Evolutionary conservation across 2,329 filamentous ascomycete genomes (phyloP), one percentile per base, ranked within the genome.

Genomic region (Colletotrichum acutatum): DNA sequence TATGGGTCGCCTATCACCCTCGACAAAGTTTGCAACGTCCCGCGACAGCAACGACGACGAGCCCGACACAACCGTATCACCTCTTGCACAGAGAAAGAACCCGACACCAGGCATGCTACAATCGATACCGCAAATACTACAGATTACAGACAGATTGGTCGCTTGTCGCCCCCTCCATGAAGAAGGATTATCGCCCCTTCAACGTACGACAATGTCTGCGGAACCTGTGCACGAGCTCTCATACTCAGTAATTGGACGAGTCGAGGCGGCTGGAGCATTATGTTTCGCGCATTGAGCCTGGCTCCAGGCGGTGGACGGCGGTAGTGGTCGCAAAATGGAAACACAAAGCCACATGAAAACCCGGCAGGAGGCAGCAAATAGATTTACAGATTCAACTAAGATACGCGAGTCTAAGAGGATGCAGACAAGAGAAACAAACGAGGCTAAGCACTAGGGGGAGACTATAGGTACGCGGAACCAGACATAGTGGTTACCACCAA

Each of bases 311-410:
- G 42, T 49, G 46, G 46, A 30, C 32, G 65, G 65, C 42, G 24
- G n/a, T 32, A 16, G 57, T 68, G 12, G 67, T 65, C 42, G 22
- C 59, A 22, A 70, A 56, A 58, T 34, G 32, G 60, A 53, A 60
- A 60, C 16, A 70, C 4, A 54, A 5, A 53, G 67, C 53, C n/a
- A 70, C 61, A 70, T 70, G 60, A 42, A 42, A 70, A 70, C 67
- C 61, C 16, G 16, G 61, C 54, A 63, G 60, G 59, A 69, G 59
- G 59, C 34, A 69, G 19, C 34, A 69, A 64, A 42, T 37, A 59
- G 14, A 59, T 14, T 66, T 61, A 59, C 14, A 58, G 52, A 34
- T 57, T 52, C 26, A 42, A 52, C 37, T 69, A n/a, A 66, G 54
- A 66, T 16, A 68, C 22, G 12, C 9, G n/a, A 54, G n/a, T 68